Evolutionary conservation across 2,329 filamentous ascomycete species (phyloP), one percentile per base, ranked within the genome.

Genomic region (Claviceps sp.): DNA sequence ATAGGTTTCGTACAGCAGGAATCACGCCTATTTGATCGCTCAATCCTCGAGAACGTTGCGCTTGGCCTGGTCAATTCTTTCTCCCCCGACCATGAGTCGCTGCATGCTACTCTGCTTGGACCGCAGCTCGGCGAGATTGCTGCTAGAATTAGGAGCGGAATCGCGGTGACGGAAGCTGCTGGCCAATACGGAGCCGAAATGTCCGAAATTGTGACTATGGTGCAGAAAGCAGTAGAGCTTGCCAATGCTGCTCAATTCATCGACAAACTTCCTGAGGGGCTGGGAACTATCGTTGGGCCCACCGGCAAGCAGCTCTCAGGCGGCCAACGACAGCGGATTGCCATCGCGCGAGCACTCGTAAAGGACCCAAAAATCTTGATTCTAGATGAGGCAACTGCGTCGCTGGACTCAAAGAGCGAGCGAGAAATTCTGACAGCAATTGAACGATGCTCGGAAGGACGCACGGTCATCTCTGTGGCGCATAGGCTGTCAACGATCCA

Each of bases 1-100:
- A 80, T 82, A 51, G 75, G 77, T 0, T 65, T 82, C 5, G 80
- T 84, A 5, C 76, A 81, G 55, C 80, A 83, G 56, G 78, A 84
- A 52, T 76, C 78, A 0, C 77, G 79, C 48, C 67, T 82, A 1
- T 82, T 84, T 60, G 79, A 80, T 54, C 73, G 77, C 34, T 76
- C 77, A 0, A 77, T 83, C 24, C 2, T 74, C 46, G 66, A 70
- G 5, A 78, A 78, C 55, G 69, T 78, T n/a, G 65, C 68, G 0
- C 70, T 69, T 52, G 75, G 74, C 5, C 42, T 57, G 19, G 55
- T 65, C 48, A 58, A 56, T 67, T 47, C 68, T 66, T 26, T 56
- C 68, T 6, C 69, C 69, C 37, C 74, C 72, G 46, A 70, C 69
- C 52, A 80, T 80, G 64, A 62, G 44, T 58, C 40, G 58, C 14